A percentile compares a stretch with the other conserved stretches of the same genome.
Conservation (phyloP, 164 flowering plant species). For the Piper longum region DNA sequence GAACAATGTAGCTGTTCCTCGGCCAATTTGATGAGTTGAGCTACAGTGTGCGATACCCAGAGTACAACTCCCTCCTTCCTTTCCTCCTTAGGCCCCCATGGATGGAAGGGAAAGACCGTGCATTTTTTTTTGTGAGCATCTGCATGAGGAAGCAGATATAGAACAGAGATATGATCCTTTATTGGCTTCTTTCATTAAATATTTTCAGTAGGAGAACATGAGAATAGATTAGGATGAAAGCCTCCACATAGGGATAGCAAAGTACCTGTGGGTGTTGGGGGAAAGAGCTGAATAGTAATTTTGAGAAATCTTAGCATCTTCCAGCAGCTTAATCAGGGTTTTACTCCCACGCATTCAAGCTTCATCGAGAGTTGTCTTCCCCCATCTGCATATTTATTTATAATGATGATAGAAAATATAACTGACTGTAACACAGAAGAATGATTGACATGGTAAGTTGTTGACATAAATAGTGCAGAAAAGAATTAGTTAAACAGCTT, state of each 20-base stretch:
- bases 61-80: slow-evolving; percentile 52
- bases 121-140: slow-evolving; percentile 35
- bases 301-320: slow-evolving; percentile 49
- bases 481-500: too few relatives aligned
- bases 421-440: too few relatives aligned
- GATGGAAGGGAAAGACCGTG: slow-evolving; percentile 81
- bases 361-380: slow-evolving; percentile 75
- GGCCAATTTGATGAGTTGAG: slow-evolving; percentile 50
- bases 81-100: slow-evolving; percentile 43
- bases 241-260: background rate
- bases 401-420: too few relatives aligned
- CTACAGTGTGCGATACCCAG: slow-evolving; percentile 55
- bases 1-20: slow-evolving; percentile 25
- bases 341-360: slow-evolving; percentile 48
- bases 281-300: slow-evolving; percentile 16
- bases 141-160: background rate
- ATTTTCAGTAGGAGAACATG: background rate
- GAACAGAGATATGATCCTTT: too few relatives aligned
- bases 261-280: background rate
- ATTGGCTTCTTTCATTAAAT: too few relatives aligned
- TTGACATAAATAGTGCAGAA: too few relatives aligned
- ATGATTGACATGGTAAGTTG: too few relatives aligned
- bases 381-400: slow-evolving; percentile 45
- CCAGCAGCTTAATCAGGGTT: slow-evolving; percentile 52
- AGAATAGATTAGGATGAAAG: background rate